These are phyloP conservation scores for Cystobasidiaceae sp. DNA, from an alignment of 1,284 basidiomycete genomes.

Conservation along the genomic window DNA sequence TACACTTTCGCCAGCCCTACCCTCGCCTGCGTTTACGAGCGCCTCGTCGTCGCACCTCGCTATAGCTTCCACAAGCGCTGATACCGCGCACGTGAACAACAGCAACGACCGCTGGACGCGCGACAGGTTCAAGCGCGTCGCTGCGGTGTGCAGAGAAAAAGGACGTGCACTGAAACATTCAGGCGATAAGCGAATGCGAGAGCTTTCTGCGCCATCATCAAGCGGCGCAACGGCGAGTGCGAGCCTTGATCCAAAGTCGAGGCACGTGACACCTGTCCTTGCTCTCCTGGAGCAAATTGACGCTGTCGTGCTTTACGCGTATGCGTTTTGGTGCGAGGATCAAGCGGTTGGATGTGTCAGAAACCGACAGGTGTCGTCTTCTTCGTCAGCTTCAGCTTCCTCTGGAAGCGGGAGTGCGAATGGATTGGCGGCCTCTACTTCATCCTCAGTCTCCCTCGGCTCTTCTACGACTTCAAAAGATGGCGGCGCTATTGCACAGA, in stretches of 20 bases:
- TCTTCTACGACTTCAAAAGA: neutral
- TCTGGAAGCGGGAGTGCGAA: neutral
- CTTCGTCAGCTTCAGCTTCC: conserved; percentile 8
- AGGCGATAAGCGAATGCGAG: conserved; percentile 40
- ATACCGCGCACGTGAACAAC: neutral
- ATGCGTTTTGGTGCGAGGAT: conserved; percentile 53
- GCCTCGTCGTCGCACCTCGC: neutral
- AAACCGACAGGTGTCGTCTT: conserved; percentile 1
- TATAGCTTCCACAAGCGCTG: neutral
- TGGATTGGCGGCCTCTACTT: no score
- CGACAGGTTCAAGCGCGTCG: neutral
- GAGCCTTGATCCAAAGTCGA: neutral
- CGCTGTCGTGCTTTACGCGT: conserved; percentile 51
- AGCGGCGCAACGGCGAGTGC: neutral
- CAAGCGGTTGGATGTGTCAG: conserved; percentile 35
- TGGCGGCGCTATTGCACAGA: neutral
- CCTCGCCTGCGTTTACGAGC: neutral
- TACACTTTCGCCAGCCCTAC: neutral
- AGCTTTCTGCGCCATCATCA: conserved; percentile 8
- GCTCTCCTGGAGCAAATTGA: conserved; percentile 51
- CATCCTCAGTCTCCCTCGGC: no score
- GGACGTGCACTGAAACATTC: conserved; percentile 46
- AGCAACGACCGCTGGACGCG: neutral
- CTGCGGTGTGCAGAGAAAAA: conserved; percentile 29
- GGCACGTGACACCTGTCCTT: conserved; percentile 35